Conservation (phyloP, 176 grass and related monocot genomes). For the Hsuehochloa calcarea region DNA sequence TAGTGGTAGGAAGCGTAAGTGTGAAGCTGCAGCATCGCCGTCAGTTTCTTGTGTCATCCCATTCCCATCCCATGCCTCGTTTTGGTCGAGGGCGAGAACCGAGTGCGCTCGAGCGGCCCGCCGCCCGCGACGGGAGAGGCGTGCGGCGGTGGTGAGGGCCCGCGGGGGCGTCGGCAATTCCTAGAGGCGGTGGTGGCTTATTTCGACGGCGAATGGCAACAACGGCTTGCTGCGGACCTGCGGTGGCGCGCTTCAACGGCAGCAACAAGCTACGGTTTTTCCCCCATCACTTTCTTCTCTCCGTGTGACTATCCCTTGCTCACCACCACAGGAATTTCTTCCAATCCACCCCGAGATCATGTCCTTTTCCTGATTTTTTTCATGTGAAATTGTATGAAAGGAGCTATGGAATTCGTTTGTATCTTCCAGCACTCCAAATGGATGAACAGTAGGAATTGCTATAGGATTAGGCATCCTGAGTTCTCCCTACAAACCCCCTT, state of each 20-base stretch:
- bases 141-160: no score
- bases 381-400: background rate
- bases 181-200: background rate
- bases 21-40: no score
- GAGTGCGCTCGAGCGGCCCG: background rate
- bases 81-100: no score
- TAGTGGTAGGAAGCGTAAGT: no score
- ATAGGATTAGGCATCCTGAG: background rate
- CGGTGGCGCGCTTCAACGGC: background rate
- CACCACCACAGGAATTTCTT: background rate
- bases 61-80: no score
- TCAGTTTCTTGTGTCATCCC: no score
- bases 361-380: background rate
- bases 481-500: no score
- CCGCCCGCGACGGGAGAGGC: no score
- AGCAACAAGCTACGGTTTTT: background rate
- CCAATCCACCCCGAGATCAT: background rate
- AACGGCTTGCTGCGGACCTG: background rate
- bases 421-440: background rate
- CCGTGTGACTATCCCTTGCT: background rate
- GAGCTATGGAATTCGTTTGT: background rate
- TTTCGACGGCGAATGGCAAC: background rate
- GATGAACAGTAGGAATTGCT: background rate
- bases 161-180: no score
- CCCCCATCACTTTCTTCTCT: background rate